Percentiles rank a stretch among this genome's conserved stretches.
Evolutionary conservation across 108 stramenopile species (phyloP).

Genomic region (Stephanodiscus triporus): DNA sequence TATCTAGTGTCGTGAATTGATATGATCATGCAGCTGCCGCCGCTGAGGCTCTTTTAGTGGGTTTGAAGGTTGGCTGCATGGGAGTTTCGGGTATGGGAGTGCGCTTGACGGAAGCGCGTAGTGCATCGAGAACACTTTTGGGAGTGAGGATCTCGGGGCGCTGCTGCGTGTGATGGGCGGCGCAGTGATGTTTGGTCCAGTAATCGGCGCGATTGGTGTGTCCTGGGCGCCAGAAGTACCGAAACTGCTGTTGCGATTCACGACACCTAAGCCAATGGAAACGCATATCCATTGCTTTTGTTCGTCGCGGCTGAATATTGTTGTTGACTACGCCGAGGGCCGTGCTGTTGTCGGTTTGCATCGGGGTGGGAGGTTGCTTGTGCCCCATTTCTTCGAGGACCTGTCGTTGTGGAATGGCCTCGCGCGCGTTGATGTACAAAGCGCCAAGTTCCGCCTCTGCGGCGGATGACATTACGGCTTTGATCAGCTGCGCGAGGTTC

Average conservation of each 20-base stretch:
- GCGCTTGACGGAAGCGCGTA: no score
- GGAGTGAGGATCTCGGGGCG: no score
- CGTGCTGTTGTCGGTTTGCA: constrained; percentile 40
- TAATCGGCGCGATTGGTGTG: not conserved
- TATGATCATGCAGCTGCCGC: no score
- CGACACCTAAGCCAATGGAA: not conserved
- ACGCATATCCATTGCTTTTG: constrained; percentile 21
- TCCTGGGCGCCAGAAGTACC: not conserved
- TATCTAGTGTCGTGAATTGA: no score
- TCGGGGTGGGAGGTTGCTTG: not conserved
- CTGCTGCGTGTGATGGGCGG: not conserved
- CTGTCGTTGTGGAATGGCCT: constrained; percentile 15
- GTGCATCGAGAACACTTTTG: no score
- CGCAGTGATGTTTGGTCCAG: not conserved
- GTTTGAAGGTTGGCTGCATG: no score
- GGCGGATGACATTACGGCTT: constrained; percentile 25
- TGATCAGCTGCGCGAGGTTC: not conserved
- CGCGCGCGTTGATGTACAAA: constrained; percentile 32
- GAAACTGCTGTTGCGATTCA: not conserved
- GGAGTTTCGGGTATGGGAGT: no score
- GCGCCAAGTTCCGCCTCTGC: constrained; percentile 52
- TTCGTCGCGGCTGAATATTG: not conserved
- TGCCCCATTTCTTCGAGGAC: constrained; percentile 18
- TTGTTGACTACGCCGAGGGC: constrained; percentile 42
- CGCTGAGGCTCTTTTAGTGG: no score